Evolutionary conservation across 2,329 filamentous ascomycete species (phyloP).

Genomic region (Epichloe elymi): DNA sequence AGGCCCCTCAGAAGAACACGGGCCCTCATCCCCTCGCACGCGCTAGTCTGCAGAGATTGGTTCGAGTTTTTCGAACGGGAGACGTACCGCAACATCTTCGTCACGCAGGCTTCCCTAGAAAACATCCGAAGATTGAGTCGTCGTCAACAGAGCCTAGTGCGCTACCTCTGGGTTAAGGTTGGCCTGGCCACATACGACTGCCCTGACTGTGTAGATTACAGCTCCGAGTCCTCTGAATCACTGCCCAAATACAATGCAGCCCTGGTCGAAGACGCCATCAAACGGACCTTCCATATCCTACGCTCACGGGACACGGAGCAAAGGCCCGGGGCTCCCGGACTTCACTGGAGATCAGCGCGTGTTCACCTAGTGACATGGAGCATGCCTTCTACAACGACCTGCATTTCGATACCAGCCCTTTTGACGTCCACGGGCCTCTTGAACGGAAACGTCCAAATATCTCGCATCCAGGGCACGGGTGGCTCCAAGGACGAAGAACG

Average conservation of each 20-base stretch:
- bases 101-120: neutral
- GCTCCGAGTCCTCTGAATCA: neutral
- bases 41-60: neutral
- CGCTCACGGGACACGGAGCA: neutral
- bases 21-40: neutral
- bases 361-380: neutral
- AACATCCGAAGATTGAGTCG: neutral
- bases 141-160: neutral
- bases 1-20: neutral
- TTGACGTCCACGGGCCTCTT: neutral
- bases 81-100: neutral
- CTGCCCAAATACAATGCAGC: neutral
- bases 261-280: neutral
- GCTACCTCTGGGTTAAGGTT: neutral
- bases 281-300: neutral
- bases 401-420: neutral
- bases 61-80: neutral
- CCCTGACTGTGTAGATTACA: neutral
- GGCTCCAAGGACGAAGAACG: neutral
- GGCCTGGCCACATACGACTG: neutral
- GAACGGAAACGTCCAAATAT: neutral
- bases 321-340: neutral
- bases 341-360: neutral
- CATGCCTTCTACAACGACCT: neutral
- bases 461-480: neutral